A percentile compares a stretch with the other conserved stretches of the same genome.
Evolutionary conservation across 306 rosid genomes (phyloP).

Genomic region (Clitoria ternatea): DNA sequence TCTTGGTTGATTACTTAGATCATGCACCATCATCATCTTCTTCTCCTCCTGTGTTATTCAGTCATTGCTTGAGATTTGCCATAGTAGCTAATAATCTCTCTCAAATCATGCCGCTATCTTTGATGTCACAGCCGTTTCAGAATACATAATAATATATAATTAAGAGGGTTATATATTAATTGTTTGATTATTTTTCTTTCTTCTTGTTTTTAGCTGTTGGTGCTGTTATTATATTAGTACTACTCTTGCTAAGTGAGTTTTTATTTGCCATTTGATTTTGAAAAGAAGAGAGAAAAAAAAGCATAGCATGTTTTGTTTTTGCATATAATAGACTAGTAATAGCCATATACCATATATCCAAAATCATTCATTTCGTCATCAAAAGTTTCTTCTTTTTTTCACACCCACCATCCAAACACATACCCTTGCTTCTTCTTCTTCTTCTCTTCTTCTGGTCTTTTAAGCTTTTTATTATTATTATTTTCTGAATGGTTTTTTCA

Average conservation of each 20-base stretch:
- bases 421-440: not conserved
- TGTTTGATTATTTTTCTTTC: too few species aligned
- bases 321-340: too few species aligned
- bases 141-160: slow-evolving; percentile 27
- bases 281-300: too few species aligned
- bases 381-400: slow-evolving; percentile 28
- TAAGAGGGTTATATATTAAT: not conserved
- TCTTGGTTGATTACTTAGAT: not conserved
- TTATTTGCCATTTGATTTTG: not conserved
- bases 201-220: not conserved
- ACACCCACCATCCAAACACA: slow-evolving; percentile 15
- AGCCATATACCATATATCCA: not conserved
- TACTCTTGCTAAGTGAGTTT: not conserved
- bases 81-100: slow-evolving; percentile 46
- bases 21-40: not conserved
- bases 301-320: too few species aligned
- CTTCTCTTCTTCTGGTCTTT: not conserved
- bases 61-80: slow-evolving; percentile 39
- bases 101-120: slow-evolving; percentile 52
- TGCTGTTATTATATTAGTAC: not conserved
- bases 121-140: slow-evolving; percentile 50
- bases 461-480: not conserved
- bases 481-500: slow-evolving; percentile 16
- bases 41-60: not conserved
- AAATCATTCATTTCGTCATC: slow-evolving; percentile 18